Percentiles rank a stretch among this genome's conserved stretches.
Evolutionary conservation across 345 rosid genomes (phyloP).

Genomic region (Firmiana major): DNA sequence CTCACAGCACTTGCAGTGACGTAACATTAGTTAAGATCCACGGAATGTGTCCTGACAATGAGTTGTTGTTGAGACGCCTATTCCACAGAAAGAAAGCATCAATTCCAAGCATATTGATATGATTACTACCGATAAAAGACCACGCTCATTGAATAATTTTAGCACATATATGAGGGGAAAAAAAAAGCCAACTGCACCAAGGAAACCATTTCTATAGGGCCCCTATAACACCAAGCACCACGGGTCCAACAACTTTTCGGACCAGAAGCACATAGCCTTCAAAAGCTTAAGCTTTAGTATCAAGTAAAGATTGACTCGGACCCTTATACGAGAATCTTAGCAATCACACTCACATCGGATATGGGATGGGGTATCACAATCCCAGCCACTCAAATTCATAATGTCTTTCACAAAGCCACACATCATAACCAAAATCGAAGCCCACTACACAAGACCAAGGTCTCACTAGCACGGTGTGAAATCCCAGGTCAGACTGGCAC

Average conservation of each 20-base stretch:
- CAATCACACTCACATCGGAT: not conserved
- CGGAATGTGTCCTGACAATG: slow-evolving; percentile 59
- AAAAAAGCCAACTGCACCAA: not conserved
- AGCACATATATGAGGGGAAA: slow-evolving; percentile 15
- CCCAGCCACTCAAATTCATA: not conserved
- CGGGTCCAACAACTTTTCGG: not conserved
- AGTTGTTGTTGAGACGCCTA: slow-evolving; percentile 84
- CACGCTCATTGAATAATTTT: not conserved
- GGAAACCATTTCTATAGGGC: not conserved
- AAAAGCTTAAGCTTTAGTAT: not conserved
- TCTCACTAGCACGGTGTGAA: not conserved
- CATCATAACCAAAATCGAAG: not conserved
- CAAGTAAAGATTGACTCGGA: not conserved
- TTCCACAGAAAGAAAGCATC: slow-evolving; percentile 19
- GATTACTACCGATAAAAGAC: not conserved
- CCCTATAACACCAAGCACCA: not conserved
- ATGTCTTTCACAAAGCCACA: not conserved
- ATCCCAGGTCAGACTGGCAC: not conserved
- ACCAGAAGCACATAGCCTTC: not conserved
- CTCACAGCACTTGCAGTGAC: slow-evolving; percentile 78
- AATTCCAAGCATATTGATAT: not conserved
- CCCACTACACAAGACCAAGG: not conserved
- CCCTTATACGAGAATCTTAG: not conserved
- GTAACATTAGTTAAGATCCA: slow-evolving; percentile 38
- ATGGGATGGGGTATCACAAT: not conserved